Base-by-base conservation (phyloP, 805 yeast genomes). In the Ogataea haglerorum region DNA sequence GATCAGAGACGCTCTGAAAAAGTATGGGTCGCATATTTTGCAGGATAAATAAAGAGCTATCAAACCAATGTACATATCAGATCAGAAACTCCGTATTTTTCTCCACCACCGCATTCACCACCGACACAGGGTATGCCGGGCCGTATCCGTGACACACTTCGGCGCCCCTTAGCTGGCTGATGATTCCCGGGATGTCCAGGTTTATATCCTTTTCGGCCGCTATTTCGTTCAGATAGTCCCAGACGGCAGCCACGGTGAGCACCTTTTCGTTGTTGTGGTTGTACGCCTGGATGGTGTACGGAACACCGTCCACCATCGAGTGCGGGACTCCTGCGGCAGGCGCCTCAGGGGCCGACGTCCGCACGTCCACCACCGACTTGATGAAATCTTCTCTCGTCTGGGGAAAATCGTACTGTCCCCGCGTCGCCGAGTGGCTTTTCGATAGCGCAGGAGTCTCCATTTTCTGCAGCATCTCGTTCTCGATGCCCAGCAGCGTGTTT, bases 71-170 rank as follows among this genome's bases (percentile, higher is more conserved):
- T 22, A 31, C 18, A 38, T 31, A 38, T 33, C 25, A 38, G 19
- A 29, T 29, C 31, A 29, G 12, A 29, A 28, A 13, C 25, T 25
- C 37, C 29, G 37, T 14, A 28, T 44, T 15, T 30, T 29, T 30
- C 16, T 46, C 27, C 14, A 73, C 56, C 10, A 65, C 60, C 30
- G 63, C 53, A 45, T 77, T 71, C 14, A 79, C 71, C 37, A 67
- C 26, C 2, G 53, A 56, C 27, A 76, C 46, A 0, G 76, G 69
- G 49, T 80, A 80, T 1, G 84, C 85, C 6, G 86, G 85, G 0
- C 95, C 96, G 52, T 67, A 73, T 2, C 90, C 93, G 57, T 86
- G 91, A 55, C 95, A 87, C 27, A 67, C 70, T 57, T 85, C 95
- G 24, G 72, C 60, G 2, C 93, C 95, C 54, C 70, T 75, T 39